These are phyloP conservation scores for Ballota nigra DNA, from an alignment of 257 asterid species.

Conservation along the genomic window DNA sequence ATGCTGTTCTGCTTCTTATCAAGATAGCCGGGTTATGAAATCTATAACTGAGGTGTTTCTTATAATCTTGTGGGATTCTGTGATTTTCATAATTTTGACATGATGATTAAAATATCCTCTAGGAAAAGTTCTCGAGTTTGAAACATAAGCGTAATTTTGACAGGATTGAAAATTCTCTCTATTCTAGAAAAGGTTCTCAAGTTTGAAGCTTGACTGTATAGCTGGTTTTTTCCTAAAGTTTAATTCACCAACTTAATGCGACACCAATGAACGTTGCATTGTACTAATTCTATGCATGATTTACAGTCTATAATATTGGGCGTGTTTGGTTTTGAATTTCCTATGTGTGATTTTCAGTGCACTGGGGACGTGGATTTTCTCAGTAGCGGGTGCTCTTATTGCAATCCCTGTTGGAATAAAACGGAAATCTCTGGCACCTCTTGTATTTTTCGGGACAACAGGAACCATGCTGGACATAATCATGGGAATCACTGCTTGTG, in stretches of 20 bases:
- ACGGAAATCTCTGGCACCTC: constrained; percentile 80
- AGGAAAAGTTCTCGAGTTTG: too few relatives aligned
- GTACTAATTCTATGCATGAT: neutral
- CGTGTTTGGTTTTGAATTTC: neutral
- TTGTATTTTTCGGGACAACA: constrained; percentile 92
- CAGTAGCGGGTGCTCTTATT: constrained; percentile 83
- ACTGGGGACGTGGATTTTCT: constrained; percentile 93
- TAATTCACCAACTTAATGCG: neutral
- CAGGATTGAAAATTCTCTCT: too few relatives aligned
- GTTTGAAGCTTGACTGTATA: neutral
- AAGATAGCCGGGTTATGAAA: neutral
- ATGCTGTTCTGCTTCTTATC: neutral
- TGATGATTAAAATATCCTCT: neutral
- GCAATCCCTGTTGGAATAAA: constrained; percentile 96
- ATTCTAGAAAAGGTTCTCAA: too few relatives aligned
- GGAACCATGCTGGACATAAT: constrained; percentile 97
- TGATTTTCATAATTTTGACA: neutral
- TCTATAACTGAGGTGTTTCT: neutral
- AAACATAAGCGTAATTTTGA: too few relatives aligned
- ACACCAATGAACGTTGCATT: neutral
- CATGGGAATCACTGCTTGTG: constrained; percentile 89
- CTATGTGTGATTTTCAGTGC: constrained; percentile 48
- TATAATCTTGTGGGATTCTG: neutral
- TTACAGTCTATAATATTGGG: neutral
- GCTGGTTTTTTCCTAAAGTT: neutral